A percentile compares a stretch with the other conserved stretches of the same genome.
These are phyloP conservation scores for Podospora pseudopauciseta DNA, from an alignment of 495 filamentous ascomycete species.

Conservation along the genomic window DNA sequence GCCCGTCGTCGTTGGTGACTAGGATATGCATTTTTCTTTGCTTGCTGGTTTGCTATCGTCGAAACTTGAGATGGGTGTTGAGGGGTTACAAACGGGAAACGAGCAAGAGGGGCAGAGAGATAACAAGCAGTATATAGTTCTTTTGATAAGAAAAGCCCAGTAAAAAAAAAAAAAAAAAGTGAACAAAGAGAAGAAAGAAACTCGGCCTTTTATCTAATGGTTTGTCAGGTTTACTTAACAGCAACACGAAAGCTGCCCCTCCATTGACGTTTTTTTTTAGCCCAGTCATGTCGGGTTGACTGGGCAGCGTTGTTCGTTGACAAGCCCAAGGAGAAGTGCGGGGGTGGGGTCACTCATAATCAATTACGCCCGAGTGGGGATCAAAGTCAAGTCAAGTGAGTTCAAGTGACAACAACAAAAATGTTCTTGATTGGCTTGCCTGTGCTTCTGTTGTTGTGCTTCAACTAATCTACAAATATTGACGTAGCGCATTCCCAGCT, in stretches of 20 bases:
- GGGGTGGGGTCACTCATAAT: constrained; percentile 8
- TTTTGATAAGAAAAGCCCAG: neutral
- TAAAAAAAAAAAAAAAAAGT: neutral
- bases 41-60: neutral
- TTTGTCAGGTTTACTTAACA: neutral
- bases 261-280: constrained; percentile 18
- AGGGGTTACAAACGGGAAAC: neutral
- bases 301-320: constrained; percentile 6
- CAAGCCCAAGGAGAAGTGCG: neutral
- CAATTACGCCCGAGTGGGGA: neutral
- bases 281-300: neutral
- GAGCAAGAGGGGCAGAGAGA: neutral
- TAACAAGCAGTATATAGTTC: neutral
- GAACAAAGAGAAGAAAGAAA: constrained; percentile 3
- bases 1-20: constrained; percentile 86
- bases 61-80: neutral
- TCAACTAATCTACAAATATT: constrained; percentile 1
- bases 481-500: constrained; percentile 1
- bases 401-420: neutral
- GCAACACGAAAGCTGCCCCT: constrained; percentile 19
- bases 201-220: neutral
- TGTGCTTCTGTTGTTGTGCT: neutral
- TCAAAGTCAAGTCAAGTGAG: too few species aligned
- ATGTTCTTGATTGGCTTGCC: neutral
- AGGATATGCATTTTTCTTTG: constrained; percentile 39